Percentiles rank a stretch among this genome's conserved stretches.
These are phyloP conservation scores for Aspergillus pseudoglaucus DNA, from an alignment of 2,329 filamentous ascomycete species.

Conservation along the genomic window DNA sequence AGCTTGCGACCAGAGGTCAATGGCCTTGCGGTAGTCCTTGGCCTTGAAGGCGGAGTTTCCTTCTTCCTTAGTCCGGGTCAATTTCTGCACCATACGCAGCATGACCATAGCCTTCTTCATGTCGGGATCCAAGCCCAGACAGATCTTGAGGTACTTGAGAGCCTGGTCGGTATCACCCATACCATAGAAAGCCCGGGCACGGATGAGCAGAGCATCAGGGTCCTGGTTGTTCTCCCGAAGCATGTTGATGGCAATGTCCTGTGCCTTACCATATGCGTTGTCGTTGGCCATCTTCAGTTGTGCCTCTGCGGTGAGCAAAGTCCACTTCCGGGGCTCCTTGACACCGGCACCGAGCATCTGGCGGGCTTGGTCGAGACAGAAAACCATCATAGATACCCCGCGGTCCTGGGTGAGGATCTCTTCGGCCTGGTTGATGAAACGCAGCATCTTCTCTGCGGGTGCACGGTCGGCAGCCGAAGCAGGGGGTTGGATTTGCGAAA, in stretches of 20 bases:
- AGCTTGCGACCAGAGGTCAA: conserved; percentile 77
- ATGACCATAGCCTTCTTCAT: conserved; percentile 83
- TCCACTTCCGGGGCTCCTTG: conserved; percentile 83
- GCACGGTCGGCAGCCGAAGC: conserved; percentile 80
- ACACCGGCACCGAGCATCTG: conserved; percentile 69
- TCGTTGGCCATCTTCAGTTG: conserved; percentile 86
- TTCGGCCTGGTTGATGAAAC: conserved; percentile 73
- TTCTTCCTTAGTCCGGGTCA: conserved; percentile 89
- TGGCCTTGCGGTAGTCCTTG: conserved; percentile 69
- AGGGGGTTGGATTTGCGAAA: conserved; percentile 69
- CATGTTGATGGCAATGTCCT: conserved; percentile 84
- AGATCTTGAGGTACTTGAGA: conserved; percentile 84
- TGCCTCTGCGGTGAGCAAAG: conserved; percentile 83
- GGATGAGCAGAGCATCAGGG: conserved; percentile 84
- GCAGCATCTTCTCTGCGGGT: conserved; percentile 75
- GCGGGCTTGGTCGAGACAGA: conserved; percentile 86
- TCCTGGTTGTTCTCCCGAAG: conserved; percentile 83
- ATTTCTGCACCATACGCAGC: conserved; percentile 80
- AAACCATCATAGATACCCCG: conserved; percentile 82
- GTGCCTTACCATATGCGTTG: conserved; percentile 83
- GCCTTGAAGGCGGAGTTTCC: conserved; percentile 88
- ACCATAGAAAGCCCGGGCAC: conserved; percentile 79
- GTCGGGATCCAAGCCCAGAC: conserved; percentile 84
- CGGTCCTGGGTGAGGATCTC: conserved; percentile 67
- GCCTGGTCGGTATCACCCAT: conserved; percentile 95